Percentiles rank a stretch among this genome's conserved stretches.
These are phyloP conservation scores for Nakazawaea populi DNA, from an alignment of 805 yeast genomes.

Conservation along the genomic window DNA sequence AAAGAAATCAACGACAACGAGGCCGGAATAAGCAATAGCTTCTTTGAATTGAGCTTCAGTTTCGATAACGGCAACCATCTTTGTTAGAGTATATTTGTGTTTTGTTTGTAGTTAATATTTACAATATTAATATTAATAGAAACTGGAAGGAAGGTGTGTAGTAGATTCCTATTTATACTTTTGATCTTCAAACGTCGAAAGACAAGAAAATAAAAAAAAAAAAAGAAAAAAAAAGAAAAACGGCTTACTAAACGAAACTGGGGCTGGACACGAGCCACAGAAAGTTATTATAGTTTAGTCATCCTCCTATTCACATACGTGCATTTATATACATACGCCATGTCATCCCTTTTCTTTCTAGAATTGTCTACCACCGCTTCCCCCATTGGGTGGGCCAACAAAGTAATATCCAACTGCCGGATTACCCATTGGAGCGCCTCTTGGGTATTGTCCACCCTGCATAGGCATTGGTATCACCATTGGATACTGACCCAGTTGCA, in stretches of 20 bases:
- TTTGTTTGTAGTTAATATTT: background rate
- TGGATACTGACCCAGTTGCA: slow-evolving; percentile 7
- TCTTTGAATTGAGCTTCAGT: slow-evolving; percentile 54
- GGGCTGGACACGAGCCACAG: background rate
- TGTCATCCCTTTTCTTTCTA: background rate
- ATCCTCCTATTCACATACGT: background rate
- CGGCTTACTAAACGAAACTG: background rate
- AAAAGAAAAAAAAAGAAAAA: background rate
- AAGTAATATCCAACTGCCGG: slow-evolving; percentile 5
- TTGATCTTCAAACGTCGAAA: background rate
- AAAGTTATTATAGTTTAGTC: background rate
- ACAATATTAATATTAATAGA: too few species aligned
- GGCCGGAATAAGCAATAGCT: slow-evolving; percentile 56
- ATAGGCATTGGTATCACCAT: slow-evolving; percentile 9
- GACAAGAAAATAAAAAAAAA: background rate
- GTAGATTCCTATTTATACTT: too few species aligned
- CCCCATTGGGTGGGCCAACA: slow-evolving; percentile 6
- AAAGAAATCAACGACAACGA: slow-evolving; percentile 91
- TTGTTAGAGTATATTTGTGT: too few species aligned
- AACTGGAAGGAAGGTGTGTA: too few species aligned
- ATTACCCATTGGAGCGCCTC: slow-evolving; percentile 1
- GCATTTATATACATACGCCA: background rate
- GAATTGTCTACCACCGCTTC: slow-evolving; percentile 6
- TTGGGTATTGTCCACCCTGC: slow-evolving; percentile 1
- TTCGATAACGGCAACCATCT: slow-evolving; percentile 45